Conservation (phyloP, 2,329 filamentous ascomycete species). For the Ophiostoma himal-ulmi region DNA sequence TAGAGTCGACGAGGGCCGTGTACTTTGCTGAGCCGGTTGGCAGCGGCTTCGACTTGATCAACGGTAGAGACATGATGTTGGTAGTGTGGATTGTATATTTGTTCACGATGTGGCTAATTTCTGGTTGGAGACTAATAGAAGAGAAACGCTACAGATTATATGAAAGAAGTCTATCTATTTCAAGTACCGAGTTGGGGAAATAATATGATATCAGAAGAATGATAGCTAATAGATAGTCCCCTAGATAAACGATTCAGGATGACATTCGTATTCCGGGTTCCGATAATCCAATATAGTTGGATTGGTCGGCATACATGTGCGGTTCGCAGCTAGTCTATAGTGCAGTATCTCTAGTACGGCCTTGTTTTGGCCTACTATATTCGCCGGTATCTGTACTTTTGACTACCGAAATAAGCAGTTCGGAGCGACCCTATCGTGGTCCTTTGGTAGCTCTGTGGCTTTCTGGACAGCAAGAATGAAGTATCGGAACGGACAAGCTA, state of each 20-base stretch:
- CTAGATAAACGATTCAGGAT: not conserved
- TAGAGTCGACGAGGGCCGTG: constrained; percentile 8
- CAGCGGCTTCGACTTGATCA: not conserved
- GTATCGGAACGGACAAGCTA: not conserved
- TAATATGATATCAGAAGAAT: not conserved
- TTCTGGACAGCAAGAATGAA: not conserved
- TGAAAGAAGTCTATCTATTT: not conserved
- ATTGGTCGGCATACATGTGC: not conserved
- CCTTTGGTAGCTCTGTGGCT: not conserved
- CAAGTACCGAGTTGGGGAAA: not conserved
- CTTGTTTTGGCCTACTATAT: not conserved
- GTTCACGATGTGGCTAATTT: not conserved
- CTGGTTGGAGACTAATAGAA: not conserved
- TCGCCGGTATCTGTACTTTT: not conserved
- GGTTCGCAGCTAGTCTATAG: not conserved
- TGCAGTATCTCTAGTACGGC: not conserved
- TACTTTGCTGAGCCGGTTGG: constrained; percentile 3
- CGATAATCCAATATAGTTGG: not conserved
- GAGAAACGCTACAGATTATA: not conserved
- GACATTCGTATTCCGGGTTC: not conserved
- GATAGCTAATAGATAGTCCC: not conserved
- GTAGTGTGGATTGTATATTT: not conserved
- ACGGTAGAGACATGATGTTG: not conserved
- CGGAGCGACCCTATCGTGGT: constrained; percentile 12
- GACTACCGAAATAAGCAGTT: constrained; percentile 9